These are phyloP conservation scores for Phytopythium cucurbitacearum DNA, from an alignment of 352 stramenopile genomes.

Conservation along the genomic window DNA sequence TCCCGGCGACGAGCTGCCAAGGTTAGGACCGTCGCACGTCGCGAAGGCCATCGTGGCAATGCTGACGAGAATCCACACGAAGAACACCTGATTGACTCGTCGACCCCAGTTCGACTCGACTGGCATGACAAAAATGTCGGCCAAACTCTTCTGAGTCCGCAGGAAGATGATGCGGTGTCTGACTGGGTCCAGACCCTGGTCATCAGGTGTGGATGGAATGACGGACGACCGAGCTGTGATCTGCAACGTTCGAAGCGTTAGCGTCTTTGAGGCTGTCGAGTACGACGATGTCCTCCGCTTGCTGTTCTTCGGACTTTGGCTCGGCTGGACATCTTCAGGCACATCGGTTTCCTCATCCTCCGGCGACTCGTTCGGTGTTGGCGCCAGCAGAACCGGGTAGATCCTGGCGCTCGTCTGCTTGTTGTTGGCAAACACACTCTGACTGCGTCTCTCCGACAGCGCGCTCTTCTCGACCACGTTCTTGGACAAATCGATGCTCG, in stretches of 20 bases:
- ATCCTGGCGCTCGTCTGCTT: slow-evolving; percentile 1
- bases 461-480: slow-evolving; percentile 2
- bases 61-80: slow-evolving; percentile 50
- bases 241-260: slow-evolving; percentile 16
- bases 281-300: slow-evolving; percentile 1
- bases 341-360: background rate
- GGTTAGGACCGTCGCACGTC: slow-evolving; percentile 61
- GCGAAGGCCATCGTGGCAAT: slow-evolving; percentile 42
- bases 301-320: too few species aligned
- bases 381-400: slow-evolving; percentile 1
- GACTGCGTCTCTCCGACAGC: background rate
- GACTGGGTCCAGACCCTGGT: slow-evolving; percentile 15
- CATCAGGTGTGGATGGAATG: background rate
- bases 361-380: background rate
- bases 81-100: slow-evolving; percentile 38
- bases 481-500: background rate
- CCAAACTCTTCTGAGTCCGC: slow-evolving; percentile 34
- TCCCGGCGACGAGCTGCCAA: slow-evolving; percentile 40
- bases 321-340: background rate
- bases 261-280: slow-evolving; percentile 9
- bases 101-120: slow-evolving; percentile 27
- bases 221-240: slow-evolving; percentile 9
- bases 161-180: slow-evolving; percentile 33
- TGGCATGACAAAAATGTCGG: slow-evolving; percentile 35
- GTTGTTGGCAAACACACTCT: background rate